Evolutionary conservation across 345 rosid genomes (phyloP).

Genomic region (Murraya paniculata): DNA sequence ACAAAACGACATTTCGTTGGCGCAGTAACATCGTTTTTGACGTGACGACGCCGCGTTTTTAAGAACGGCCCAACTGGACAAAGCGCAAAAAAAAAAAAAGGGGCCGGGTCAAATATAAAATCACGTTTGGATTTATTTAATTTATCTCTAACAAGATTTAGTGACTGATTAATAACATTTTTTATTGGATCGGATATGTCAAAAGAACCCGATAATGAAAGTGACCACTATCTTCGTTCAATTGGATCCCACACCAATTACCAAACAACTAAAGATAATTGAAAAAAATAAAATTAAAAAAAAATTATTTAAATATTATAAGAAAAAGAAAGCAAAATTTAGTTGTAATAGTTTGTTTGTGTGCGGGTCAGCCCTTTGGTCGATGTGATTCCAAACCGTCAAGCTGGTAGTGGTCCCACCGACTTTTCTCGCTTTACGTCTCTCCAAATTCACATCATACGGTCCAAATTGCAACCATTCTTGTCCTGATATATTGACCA

Average conservation of each 20-base stretch:
- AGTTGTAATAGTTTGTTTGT: slow-evolving; percentile 15
- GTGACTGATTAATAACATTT: not conserved
- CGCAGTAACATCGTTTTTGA: not conserved
- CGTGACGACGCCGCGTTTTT: slow-evolving; percentile 16
- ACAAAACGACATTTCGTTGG: not conserved
- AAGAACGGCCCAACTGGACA: slow-evolving; percentile 13
- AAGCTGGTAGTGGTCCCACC: slow-evolving; percentile 23
- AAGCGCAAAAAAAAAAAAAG: not conserved
- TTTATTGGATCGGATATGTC: not conserved
- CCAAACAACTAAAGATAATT: not conserved
- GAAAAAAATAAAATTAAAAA: not conserved
- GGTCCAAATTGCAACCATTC: slow-evolving; percentile 14
- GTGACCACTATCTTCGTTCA: slow-evolving; percentile 15
- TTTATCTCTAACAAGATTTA: not conserved
- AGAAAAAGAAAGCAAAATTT: not conserved
- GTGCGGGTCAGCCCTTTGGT: slow-evolving; percentile 20
- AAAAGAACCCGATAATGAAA: slow-evolving; percentile 22
- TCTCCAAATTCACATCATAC: slow-evolving; percentile 23
- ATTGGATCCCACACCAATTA: slow-evolving; percentile 15
- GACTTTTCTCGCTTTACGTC: slow-evolving; percentile 19
- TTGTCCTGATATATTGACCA: slow-evolving; percentile 22
- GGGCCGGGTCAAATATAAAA: slow-evolving; percentile 19
- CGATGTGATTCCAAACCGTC: slow-evolving; percentile 26
- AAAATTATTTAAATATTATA: too few species aligned
- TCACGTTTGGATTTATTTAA: slow-evolving; percentile 8